Conservation (phyloP, 306 rosid species). For the Calophaca sinica region DNA sequence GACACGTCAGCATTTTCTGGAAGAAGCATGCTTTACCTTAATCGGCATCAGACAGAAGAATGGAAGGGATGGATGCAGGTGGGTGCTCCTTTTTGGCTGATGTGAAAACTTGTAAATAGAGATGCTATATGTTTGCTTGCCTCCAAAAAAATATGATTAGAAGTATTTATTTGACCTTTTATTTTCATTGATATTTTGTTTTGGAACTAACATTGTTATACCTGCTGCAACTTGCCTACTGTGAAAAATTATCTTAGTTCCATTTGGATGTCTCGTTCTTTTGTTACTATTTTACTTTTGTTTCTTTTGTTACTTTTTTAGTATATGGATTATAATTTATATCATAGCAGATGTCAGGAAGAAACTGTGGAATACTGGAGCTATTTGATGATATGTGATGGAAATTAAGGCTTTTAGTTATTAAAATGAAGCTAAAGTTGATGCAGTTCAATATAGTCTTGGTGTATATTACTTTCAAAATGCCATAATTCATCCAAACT, state of each 20-base stretch:
- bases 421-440: conserved; percentile 30
- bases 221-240: conserved; percentile 21
- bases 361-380: conserved; percentile 24
- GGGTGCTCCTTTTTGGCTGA: conserved; percentile 50
- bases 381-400: conserved; percentile 42
- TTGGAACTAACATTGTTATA: conserved; percentile 9
- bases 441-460: conserved; percentile 2
- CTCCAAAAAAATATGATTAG: conserved; percentile 6
- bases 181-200: conserved; percentile 15
- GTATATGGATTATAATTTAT: conserved; percentile 36
- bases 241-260: conserved; percentile 22
- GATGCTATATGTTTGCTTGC: conserved; percentile 23
- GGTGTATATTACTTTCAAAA: conserved; percentile 22
- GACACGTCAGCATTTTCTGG: conserved; percentile 85
- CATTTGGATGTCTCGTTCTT: conserved; percentile 2
- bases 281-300: conserved; percentile 1
- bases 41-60: conserved; percentile 98
- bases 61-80: conserved; percentile 99
- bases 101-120: conserved; percentile 36
- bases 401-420: conserved; percentile 37
- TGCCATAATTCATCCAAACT: conserved; percentile 39
- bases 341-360: conserved; percentile 31
- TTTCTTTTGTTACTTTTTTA: conserved; percentile 1
- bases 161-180: conserved; percentile 23
- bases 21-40: conserved; percentile 84